A percentile compares a stretch with the other conserved stretches of the same genome.
Conservation (phyloP, 768 basidiomycete genomes). For the Multifurca ochricompacta region DNA sequence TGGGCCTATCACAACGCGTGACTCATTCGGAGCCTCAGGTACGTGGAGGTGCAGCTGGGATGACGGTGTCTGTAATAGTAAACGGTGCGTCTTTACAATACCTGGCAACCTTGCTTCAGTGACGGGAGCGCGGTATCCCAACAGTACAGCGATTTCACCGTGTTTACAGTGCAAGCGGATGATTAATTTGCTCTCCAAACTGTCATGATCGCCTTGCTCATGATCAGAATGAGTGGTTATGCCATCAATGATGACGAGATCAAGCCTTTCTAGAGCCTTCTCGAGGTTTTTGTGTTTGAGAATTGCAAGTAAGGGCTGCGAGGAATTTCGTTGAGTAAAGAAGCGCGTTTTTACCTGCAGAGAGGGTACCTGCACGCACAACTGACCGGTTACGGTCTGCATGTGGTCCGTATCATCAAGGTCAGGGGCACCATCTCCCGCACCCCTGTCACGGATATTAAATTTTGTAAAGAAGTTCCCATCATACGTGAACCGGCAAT, state of each 20-base stretch:
- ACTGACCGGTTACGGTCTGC: slow-evolving; percentile 49
- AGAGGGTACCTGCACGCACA: slow-evolving; percentile 54
- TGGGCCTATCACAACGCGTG: slow-evolving; percentile 64
- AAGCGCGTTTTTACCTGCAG: neutral
- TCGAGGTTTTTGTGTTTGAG: slow-evolving; percentile 68
- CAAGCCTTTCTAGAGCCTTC: slow-evolving; percentile 70
- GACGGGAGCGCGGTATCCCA: neutral
- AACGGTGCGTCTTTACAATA: slow-evolving; percentile 73
- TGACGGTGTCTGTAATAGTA: slow-evolving; percentile 51
- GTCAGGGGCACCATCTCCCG: slow-evolving; percentile 17
- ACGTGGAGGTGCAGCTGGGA: slow-evolving; percentile 58
- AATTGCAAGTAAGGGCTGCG: slow-evolving; percentile 59
- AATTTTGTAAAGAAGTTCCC: slow-evolving; percentile 67
- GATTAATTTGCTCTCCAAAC: slow-evolving; percentile 63
- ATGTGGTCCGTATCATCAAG: slow-evolving; percentile 32
- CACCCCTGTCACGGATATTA: slow-evolving; percentile 30
- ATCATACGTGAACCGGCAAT: slow-evolving; percentile 67
- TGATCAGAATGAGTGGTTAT: slow-evolving; percentile 31
- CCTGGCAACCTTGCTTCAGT: slow-evolving; percentile 35
- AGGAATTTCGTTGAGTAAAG: slow-evolving; percentile 21
- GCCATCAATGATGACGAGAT: slow-evolving; percentile 58
- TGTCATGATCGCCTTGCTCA: slow-evolving; percentile 43
- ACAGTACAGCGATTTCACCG: slow-evolving; percentile 36
- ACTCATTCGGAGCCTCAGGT: slow-evolving; percentile 52
- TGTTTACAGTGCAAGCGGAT: slow-evolving; percentile 78